Base-by-base conservation (phyloP, 2,329 filamentous ascomycete genomes). In the Raffaelea albimanens region DNA sequence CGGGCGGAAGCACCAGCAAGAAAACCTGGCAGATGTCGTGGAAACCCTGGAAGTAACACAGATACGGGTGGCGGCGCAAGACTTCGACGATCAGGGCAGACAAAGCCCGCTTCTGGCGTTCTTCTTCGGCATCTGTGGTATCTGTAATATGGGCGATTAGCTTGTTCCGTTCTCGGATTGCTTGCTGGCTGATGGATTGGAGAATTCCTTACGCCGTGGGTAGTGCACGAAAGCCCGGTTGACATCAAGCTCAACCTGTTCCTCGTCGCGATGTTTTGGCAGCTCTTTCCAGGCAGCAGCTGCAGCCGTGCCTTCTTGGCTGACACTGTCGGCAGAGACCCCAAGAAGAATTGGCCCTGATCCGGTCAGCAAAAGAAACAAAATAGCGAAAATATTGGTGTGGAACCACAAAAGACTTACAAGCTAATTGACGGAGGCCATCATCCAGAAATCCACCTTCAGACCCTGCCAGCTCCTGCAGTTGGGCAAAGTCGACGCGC, bases 11-110 rank as follows among this genome's bases (percentile, higher is more conserved):
- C 11, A 96, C 90, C 14, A 98, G 76, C 38, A 97, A 77, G 50
- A 98, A 76, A 21, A 98, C 93, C 67, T 98, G 94, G 57, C 87
- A 93, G 59, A 98, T 97, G 68, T 98, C 93, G 66, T 98, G 93
- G 63, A 94, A 98, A 62, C 93, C 93, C 69, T 98, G 93, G 65
- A 98, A 98, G 68, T 98, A 98, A 70, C 82, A 88, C 33, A 98
- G 78, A 62, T 83, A 82, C 16, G 90, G 88, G 58, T 94, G 76
- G 31, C 78, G 78, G 46, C 94, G 83, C 41, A 98, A 76, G 14
- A 94, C 80, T 54, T 85, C 76, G 45, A 79, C 78, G 58, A 98
- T 97, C 44, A 98, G 73, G 53, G 80, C 69, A 8, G 82, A 91
- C 2, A 98, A 76, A 59, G 93, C 82, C 47, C 72, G 62, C 61